Evolutionary conservation across 2,329 filamentous ascomycete species (phyloP).

Genomic region (Aspergillus viridinutans): DNA sequence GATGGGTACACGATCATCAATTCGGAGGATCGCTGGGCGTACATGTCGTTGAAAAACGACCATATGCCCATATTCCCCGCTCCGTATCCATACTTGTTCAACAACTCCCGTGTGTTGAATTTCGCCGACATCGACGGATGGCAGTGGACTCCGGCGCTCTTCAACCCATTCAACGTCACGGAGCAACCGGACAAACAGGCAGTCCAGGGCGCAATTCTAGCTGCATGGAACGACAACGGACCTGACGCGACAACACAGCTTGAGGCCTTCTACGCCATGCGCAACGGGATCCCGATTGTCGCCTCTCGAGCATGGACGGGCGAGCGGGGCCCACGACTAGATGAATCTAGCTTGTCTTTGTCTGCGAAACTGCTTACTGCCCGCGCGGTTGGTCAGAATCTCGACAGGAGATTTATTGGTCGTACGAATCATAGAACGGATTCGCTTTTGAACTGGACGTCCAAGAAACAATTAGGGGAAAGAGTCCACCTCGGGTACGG

Average conservation of each 20-base stretch:
- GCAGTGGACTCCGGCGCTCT: slow-evolving; percentile 49
- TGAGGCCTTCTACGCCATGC: slow-evolving; percentile 51
- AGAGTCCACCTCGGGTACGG: slow-evolving; percentile 35
- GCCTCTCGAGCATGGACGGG: slow-evolving; percentile 54
- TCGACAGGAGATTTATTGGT: slow-evolving; percentile 33
- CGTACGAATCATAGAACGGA: not conserved
- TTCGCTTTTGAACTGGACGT: slow-evolving; percentile 36
- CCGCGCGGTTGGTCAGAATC: slow-evolving; percentile 46
- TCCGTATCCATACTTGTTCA: slow-evolving; percentile 45
- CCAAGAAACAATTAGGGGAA: slow-evolving; percentile 31
- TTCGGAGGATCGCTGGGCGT: slow-evolving; percentile 53
- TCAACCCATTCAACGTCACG: slow-evolving; percentile 46
- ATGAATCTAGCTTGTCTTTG: slow-evolving; percentile 33
- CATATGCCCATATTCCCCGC: slow-evolving; percentile 48
- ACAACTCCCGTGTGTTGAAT: slow-evolving; percentile 46
- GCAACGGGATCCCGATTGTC: slow-evolving; percentile 48
- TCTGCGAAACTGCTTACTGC: slow-evolving; percentile 43
- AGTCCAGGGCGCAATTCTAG: slow-evolving; percentile 48
- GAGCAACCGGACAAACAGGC: slow-evolving; percentile 44
- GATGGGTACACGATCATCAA: slow-evolving; percentile 51
- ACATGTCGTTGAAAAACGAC: slow-evolving; percentile 54
- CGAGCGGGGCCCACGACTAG: slow-evolving; percentile 39
- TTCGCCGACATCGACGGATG: slow-evolving; percentile 45
- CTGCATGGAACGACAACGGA: slow-evolving; percentile 55
- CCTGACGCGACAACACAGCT: slow-evolving; percentile 49